phyloP scores from a whole-genome alignment of 352 stramenopile species.

The Globisporangium takayamanum region DNA sequence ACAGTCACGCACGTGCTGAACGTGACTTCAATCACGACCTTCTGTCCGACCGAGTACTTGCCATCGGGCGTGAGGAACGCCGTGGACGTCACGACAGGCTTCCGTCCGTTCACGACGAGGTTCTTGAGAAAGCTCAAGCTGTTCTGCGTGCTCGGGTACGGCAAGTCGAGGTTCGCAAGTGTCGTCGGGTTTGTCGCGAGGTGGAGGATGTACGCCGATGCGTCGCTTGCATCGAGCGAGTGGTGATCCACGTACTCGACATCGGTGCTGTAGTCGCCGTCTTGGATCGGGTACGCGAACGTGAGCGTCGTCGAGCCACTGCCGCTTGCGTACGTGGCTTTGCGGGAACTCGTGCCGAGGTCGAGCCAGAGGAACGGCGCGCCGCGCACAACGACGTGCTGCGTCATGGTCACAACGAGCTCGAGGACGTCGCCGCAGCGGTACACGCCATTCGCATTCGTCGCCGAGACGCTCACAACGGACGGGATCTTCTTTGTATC shows the following conservation, averaged over 20 bases:
- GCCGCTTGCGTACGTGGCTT: slow-evolving; percentile 50
- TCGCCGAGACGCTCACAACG: slow-evolving; percentile 49
- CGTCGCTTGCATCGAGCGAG: slow-evolving; percentile 59
- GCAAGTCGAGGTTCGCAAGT: slow-evolving; percentile 53
- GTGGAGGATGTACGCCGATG: slow-evolving; percentile 43
- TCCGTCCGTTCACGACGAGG: slow-evolving; percentile 58
- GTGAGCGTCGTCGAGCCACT: slow-evolving; percentile 42
- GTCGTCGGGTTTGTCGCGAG: slow-evolving; percentile 66
- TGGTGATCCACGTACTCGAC: slow-evolving; percentile 82
- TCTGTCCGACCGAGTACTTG: slow-evolving; percentile 50
- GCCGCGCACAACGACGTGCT: slow-evolving; percentile 63
- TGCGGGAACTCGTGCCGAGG: slow-evolving; percentile 35
- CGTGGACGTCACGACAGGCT: slow-evolving; percentile 43
- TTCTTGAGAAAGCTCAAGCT: slow-evolving; percentile 70
- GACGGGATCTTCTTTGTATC: slow-evolving; percentile 47
- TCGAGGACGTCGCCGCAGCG: slow-evolving; percentile 58
- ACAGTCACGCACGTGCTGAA: slow-evolving; percentile 68
- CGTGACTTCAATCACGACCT: slow-evolving; percentile 48
- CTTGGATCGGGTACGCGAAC: slow-evolving; percentile 63
- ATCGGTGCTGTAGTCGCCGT: slow-evolving; percentile 67
- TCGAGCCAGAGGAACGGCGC: slow-evolving; percentile 64
- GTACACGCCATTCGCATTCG: slow-evolving; percentile 41
- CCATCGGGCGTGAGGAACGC: slow-evolving; percentile 57
- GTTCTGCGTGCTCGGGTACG: slow-evolving; percentile 55
- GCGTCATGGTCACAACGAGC: slow-evolving; percentile 55